These are phyloP conservation scores for Tricholoma sp. DNA, from an alignment of 768 basidiomycete species.

Conservation along the genomic window DNA sequence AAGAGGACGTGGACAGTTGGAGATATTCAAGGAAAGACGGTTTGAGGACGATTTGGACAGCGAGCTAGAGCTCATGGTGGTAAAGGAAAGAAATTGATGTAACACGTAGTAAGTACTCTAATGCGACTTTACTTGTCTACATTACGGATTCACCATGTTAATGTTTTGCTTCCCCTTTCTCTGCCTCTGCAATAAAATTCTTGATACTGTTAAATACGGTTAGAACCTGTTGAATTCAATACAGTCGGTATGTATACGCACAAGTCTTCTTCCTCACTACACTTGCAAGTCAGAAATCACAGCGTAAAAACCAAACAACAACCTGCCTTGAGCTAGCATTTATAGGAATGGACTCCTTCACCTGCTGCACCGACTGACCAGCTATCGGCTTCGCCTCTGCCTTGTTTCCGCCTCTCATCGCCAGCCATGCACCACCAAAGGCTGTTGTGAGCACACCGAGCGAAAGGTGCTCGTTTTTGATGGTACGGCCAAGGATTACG, in stretches of 20 bases:
- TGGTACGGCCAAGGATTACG: slow-evolving; percentile 70
- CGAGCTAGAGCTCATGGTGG: slow-evolving; percentile 10
- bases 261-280: slow-evolving; percentile 84
- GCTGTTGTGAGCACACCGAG: slow-evolving; percentile 58
- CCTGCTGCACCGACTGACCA: slow-evolving; percentile 45
- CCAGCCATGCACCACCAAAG: slow-evolving; percentile 48
- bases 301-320: not conserved
- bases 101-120: too few relatives aligned
- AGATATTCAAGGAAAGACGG: slow-evolving; percentile 26
- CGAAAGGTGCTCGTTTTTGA: slow-evolving; percentile 79
- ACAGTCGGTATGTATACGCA: slow-evolving; percentile 34
- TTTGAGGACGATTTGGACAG: slow-evolving; percentile 14
- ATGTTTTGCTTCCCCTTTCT: slow-evolving; percentile 62
- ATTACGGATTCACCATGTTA: slow-evolving; percentile 24
- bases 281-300: slow-evolving; percentile 6
- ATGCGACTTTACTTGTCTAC: slow-evolving; percentile 1
- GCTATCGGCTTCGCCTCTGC: slow-evolving; percentile 37
- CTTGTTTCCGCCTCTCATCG: slow-evolving; percentile 56
- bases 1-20: slow-evolving; percentile 40
- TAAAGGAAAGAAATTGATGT: not conserved
- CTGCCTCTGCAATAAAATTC: slow-evolving; percentile 77
- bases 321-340: slow-evolving; percentile 67
- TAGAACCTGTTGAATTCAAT: slow-evolving; percentile 19
- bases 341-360: slow-evolving; percentile 60
- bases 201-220: slow-evolving; percentile 59